phyloP scores from a whole-genome alignment of 1,139 yeast genomes.

The Pichia sp. region DNA sequence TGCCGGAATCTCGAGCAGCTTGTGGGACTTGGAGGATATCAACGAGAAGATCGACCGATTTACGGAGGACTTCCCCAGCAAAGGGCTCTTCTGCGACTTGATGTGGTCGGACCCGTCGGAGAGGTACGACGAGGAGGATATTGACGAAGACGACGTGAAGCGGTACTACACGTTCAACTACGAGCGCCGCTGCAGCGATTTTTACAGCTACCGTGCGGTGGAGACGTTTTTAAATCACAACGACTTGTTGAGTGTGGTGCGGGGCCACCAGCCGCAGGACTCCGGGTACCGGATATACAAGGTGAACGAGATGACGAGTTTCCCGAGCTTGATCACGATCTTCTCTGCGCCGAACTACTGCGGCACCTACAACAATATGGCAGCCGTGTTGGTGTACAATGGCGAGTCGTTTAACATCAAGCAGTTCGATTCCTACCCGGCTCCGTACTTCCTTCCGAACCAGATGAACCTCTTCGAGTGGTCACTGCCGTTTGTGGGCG shows the following conservation, averaged over 20 bases:
- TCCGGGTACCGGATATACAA: slow-evolving; percentile 83
- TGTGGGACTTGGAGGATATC: slow-evolving; percentile 69
- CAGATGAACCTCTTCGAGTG: slow-evolving; percentile 97
- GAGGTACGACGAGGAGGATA: slow-evolving; percentile 45
- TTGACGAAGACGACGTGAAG: slow-evolving; percentile 47
- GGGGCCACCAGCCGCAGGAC: slow-evolving; percentile 95
- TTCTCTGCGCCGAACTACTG: slow-evolving; percentile 97
- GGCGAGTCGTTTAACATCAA: slow-evolving; percentile 91
- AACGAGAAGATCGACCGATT: slow-evolving; percentile 60
- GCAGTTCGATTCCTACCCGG: slow-evolving; percentile 82
- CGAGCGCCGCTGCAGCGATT: slow-evolving; percentile 90
- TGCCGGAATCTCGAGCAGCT: slow-evolving; percentile 83
- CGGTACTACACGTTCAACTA: slow-evolving; percentile 72
- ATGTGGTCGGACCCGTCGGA: slow-evolving; percentile 96
- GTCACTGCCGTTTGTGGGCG: slow-evolving; percentile 97
- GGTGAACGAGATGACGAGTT: slow-evolving; percentile 81
- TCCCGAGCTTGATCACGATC: slow-evolving; percentile 87
- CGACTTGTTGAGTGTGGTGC: slow-evolving; percentile 69
- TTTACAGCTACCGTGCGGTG: slow-evolving; percentile 91
- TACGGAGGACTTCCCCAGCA: slow-evolving; percentile 75
- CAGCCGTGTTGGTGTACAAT: slow-evolving; percentile 87
- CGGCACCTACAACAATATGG: slow-evolving; percentile 83
- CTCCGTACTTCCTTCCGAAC: slow-evolving; percentile 93
- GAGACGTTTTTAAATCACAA: slow-evolving; percentile 69
- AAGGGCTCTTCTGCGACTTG: slow-evolving; percentile 91